phyloP scores from a whole-genome alignment of 148 eudicot genomes.

The Fagopyrum esculentum region DNA sequence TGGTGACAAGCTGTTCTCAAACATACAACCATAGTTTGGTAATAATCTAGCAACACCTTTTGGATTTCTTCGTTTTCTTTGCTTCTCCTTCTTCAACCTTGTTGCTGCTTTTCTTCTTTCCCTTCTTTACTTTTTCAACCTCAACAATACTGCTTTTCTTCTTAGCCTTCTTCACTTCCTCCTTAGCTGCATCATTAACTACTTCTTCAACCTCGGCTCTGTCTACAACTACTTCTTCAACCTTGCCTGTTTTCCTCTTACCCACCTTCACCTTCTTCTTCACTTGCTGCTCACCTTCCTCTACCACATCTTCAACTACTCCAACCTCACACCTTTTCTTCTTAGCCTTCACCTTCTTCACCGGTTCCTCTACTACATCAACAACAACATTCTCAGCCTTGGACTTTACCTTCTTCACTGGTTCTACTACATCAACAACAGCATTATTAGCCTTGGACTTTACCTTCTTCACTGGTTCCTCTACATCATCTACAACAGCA shows the following conservation, averaged over 20 bases:
- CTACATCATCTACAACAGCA: background rate
- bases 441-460: background rate
- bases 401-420: slow-evolving; percentile 19
- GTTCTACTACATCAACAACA: slow-evolving; percentile 1
- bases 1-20: background rate
- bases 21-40: background rate
- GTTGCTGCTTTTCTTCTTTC: background rate
- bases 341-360: background rate
- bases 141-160: background rate
- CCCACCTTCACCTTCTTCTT: background rate
- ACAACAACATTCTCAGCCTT: slow-evolving; percentile 14
- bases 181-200: background rate
- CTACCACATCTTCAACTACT: background rate
- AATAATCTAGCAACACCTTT: slow-evolving; percentile 7
- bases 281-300: background rate
- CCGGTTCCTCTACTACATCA: slow-evolving; percentile 17
- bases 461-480: slow-evolving; percentile 17
- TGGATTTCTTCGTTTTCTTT: background rate
- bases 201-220: background rate
- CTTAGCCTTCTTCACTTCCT: background rate
- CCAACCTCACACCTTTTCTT: background rate
- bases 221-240: background rate
- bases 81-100: background rate
- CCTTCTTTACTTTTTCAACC: background rate
- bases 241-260: background rate